These are phyloP conservation scores for Knoxia roxburghii DNA, from an alignment of 257 asterid species.

Conservation along the genomic window DNA sequence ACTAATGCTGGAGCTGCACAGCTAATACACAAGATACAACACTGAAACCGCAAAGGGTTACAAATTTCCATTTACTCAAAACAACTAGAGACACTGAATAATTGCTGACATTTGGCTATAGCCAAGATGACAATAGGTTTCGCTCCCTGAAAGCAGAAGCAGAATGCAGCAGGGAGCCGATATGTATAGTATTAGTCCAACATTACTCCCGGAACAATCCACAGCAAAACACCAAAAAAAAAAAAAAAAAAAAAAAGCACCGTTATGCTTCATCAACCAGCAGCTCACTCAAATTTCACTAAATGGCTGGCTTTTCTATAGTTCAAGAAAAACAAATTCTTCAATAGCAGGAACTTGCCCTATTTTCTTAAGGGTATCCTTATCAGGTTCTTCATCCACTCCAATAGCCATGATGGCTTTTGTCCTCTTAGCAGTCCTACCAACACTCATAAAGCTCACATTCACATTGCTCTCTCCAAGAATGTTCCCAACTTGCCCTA, in stretches of 20 bases:
- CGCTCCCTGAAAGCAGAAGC: too few species aligned
- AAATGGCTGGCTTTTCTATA: constrained; percentile 18
- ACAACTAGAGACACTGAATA: too few species aligned
- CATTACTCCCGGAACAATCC: neutral
- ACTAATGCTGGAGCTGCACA: too few species aligned
- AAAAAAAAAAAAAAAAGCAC: neutral
- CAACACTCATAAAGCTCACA: constrained; percentile 96
- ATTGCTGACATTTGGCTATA: too few species aligned
- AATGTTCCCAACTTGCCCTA: constrained; percentile 76
- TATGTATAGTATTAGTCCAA: too few species aligned
- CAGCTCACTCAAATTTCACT: neutral
- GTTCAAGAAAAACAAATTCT: constrained; percentile 81
- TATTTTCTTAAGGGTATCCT: constrained; percentile 70
- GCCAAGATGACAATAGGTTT: too few species aligned
- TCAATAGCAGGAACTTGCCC: constrained; percentile 82
- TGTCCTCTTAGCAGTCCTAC: constrained; percentile 70
- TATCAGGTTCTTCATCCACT: constrained; percentile 84
- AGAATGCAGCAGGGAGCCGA: too few species aligned
- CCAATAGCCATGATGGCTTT: constrained; percentile 97
- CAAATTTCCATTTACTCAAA: too few species aligned
- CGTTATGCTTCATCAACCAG: neutral
- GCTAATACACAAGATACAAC: too few species aligned
- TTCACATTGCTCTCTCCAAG: constrained; percentile 81
- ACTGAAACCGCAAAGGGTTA: too few species aligned
- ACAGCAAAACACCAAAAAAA: neutral